Evolutionary conservation across 208 protist genomes (phyloP).

Genomic region (Entamoeba nuttalli): DNA sequence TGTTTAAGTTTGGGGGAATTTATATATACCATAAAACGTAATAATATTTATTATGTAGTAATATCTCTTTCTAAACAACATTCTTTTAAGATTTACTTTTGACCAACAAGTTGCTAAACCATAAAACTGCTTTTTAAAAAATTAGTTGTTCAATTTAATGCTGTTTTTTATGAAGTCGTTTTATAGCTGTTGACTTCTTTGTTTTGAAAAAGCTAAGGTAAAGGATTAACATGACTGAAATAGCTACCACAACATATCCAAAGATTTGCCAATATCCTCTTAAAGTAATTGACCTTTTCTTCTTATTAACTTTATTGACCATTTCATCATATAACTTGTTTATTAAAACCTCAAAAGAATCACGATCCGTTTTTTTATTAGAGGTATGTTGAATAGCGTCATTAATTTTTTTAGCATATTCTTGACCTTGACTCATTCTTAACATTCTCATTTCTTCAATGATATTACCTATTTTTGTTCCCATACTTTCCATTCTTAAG

Average conservation of each 20-base stretch:
- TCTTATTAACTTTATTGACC: background rate
- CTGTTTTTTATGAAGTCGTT: too few species aligned
- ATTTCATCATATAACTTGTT: background rate
- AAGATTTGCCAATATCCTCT: background rate
- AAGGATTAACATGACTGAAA: background rate
- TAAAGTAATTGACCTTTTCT: background rate
- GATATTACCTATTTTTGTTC: background rate
- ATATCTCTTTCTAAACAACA: too few species aligned
- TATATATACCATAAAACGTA: too few species aligned
- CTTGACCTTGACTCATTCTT: background rate
- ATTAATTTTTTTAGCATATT: background rate
- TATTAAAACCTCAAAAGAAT: background rate
- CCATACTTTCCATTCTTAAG: background rate
- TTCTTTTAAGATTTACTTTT: too few species aligned
- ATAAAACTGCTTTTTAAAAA: too few species aligned
- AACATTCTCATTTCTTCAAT: background rate
- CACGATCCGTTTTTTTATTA: background rate
- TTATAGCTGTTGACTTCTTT: background rate
- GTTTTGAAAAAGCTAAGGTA: background rate
- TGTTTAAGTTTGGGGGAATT: too few species aligned
- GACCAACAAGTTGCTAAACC: too few species aligned
- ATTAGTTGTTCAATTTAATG: too few species aligned
- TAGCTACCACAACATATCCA: background rate
- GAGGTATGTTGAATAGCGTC: background rate
- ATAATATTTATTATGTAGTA: too few species aligned